Evolutionary conservation across 768 basidiomycete genomes (phyloP), one percentile per base, ranked within the genome.

Genomic region (Tricholoma terreum): DNA sequence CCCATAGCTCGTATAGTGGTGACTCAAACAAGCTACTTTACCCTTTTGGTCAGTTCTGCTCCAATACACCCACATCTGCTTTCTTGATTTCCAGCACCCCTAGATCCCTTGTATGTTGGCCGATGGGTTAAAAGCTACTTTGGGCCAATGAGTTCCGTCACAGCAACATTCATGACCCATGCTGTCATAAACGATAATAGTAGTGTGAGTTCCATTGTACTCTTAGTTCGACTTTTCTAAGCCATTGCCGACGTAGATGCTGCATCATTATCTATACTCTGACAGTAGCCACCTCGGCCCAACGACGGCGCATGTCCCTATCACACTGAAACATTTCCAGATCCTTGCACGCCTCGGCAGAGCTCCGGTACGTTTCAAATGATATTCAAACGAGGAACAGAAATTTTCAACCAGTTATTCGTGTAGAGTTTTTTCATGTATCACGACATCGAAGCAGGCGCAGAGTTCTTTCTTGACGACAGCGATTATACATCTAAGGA

Each of bases 271-370:
- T 63, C 62, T 69, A 40, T 59, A 58, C 48, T 59, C 59, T n/a
- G 70, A 69, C 56, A 64, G 40, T 58, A 62, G 50, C 40, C 65
- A 66, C 5, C 60, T 68, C n/a, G 64, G 59, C 49, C 63, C 65
- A 36, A 40, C 61, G 21, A 54, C 65, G 24, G 59, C 63, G 6
- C 81, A 75, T 43, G 86, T 90, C 24, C 90, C 89, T 19, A 66
- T 90, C 31, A 91, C 89, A 5, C 72, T 92, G 51, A 84, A 88
- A 64, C 89, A 90, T 64, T 92, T 92, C 73, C 81, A 84, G 66
- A 65, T 87, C n/a, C 77, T 92, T 48, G 89, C 89, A 3, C 81
- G 78, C 43, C 71, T 92, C 15, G 88, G 87, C 17, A 78, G 77
- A 58, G 71, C 77, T 27, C 82, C 85, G 8, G 86, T 86, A 65